Evolutionary conservation across 169 alveolate genomes (phyloP).

Genomic region (Cryptosporidium ubiquitum): DNA sequence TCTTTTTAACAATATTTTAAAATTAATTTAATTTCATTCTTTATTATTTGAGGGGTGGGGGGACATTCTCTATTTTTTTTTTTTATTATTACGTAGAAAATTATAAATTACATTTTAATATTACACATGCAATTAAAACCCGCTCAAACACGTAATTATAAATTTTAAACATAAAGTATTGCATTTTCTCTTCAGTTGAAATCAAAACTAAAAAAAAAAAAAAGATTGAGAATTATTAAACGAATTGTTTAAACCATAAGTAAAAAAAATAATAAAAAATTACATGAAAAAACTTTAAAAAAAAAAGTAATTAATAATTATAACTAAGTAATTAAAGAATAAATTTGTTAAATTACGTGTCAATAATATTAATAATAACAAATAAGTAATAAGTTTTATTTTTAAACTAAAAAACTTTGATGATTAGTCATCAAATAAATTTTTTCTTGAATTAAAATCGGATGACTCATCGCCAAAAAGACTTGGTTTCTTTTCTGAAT

Average conservation of each 20-base stretch:
- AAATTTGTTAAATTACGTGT: not conserved
- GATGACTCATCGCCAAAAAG: slow-evolving; percentile 64
- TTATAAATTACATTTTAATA: not conserved
- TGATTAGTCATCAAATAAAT: slow-evolving; percentile 38
- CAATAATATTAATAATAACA: not conserved
- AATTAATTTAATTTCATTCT: too few relatives aligned
- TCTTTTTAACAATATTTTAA: too few relatives aligned
- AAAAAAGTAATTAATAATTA: too few relatives aligned
- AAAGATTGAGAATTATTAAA: too few relatives aligned
- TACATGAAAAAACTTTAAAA: too few relatives aligned
- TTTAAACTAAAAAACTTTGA: not conserved
- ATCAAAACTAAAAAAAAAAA: not conserved
- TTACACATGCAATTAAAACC: not conserved
- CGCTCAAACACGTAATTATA: not conserved
- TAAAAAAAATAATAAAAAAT: too few relatives aligned
- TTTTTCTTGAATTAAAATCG: not conserved
- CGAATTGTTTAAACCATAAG: too few relatives aligned
- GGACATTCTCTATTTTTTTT: not conserved
- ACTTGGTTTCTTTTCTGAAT: slow-evolving; percentile 52
- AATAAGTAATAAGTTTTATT: not conserved
- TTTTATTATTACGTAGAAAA: not conserved
- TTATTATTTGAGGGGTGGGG: not conserved
- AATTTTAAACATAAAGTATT: not conserved
- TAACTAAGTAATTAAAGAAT: not conserved
- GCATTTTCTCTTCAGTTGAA: too few relatives aligned